Evolutionary conservation across 2,329 filamentous ascomycete genomes (phyloP).

Genomic region (Diaporthe citriasiana): DNA sequence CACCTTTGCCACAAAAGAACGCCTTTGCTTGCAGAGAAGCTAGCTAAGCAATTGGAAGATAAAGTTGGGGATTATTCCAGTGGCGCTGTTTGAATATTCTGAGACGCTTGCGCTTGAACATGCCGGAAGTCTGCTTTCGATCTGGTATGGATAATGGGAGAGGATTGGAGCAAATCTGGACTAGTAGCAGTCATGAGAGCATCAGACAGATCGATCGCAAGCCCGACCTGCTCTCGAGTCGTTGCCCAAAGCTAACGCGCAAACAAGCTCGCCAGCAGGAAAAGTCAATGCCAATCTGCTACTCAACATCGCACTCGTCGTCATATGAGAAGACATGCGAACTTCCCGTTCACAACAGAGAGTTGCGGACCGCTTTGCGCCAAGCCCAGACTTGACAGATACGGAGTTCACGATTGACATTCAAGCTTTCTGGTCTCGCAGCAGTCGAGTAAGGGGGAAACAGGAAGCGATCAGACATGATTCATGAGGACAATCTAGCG

Average conservation of each 20-base stretch:
- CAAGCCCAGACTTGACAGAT: constrained; percentile 8
- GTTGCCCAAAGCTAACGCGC: background rate
- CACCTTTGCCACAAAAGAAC: background rate
- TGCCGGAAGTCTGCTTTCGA: background rate
- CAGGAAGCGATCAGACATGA: background rate
- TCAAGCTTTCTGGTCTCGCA: constrained; percentile 14
- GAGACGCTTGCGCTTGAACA: background rate
- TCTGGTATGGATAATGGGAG: background rate
- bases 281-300: background rate
- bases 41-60: background rate
- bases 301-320: rapidly evolving
- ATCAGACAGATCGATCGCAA: background rate
- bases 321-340: background rate
- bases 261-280: background rate
- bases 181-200: background rate
- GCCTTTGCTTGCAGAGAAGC: background rate
- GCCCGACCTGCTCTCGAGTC: background rate
- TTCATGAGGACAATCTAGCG: constrained; percentile 16
- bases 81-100: too few relatives aligned
- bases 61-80: rapidly evolving
- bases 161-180: background rate
- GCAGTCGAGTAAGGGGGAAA: background rate
- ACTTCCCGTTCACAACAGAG: background rate
- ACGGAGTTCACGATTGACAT: background rate
- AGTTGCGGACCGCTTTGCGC: constrained; percentile 17